Base-by-base conservation (phyloP, 2,329 filamentous ascomycete genomes). In the Aspergillus pseudoglaucus region DNA sequence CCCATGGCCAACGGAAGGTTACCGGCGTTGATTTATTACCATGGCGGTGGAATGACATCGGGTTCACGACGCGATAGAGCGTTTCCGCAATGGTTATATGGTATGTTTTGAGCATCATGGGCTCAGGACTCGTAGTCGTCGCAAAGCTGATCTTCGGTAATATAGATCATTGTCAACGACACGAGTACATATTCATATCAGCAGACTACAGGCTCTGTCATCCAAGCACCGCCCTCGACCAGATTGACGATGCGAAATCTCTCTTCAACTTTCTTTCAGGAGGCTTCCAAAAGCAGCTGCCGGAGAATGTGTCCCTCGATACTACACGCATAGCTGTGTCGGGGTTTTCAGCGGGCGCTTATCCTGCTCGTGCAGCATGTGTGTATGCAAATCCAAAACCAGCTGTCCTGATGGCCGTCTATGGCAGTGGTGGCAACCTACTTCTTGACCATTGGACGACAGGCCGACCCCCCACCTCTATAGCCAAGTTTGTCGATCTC, bases 151-250 rank as follows among this genome's bases (percentile, higher is more conserved):
- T 5, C 6, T 5, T 14, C 4, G 2, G 2, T n/a, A 6, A 35
- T 30, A 57, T 22, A 27, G 52, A 53, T 20, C 47, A 57, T 44
- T 59, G 56, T 48, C 55, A 59, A 45, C 42, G 47, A 37, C 42
- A 49, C 23, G 47, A 45, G 42, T 59, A 57, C 49, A 54, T 59
- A 32, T 53, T 59, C 40, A 57, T 59, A 38, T 41, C 48, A 1
- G 55, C 56, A 12, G 56, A 59, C 35, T 59, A 59, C 38, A 53
- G 56, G 14, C 52, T 59, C 6, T 56, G 55, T 33, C 55, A 59
- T 44, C 56, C 56, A 1, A 49, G 37, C 33, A 59, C 44, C 10
- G 48, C 50, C 1, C 46, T 57, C 5, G 55, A 59, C 38, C 55
- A 59, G 27, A 57, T 59, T 22, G 50, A 49, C 3, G 56, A 59